Percentiles rank a stretch among this genome's conserved stretches.
Conservation (phyloP, 768 basidiomycete species). For the Panaeolus cyanescens region DNA sequence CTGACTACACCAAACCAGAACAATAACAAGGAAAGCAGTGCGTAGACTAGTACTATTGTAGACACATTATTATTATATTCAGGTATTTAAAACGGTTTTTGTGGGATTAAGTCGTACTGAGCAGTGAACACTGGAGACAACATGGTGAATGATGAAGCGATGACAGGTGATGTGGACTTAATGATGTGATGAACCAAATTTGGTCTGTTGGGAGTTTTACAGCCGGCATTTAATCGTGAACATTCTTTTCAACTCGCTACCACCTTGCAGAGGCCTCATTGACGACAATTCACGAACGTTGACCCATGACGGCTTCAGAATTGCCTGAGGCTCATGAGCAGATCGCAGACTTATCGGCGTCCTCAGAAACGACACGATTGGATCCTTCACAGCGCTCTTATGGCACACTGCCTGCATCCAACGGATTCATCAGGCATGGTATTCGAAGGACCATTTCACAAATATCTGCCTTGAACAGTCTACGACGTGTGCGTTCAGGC, state of each 20-base stretch:
- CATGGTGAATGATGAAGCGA: background rate
- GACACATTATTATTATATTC: background rate
- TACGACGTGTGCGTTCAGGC: conserved; percentile 26
- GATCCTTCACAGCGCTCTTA: conserved; percentile 38
- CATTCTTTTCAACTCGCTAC: background rate
- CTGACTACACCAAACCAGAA: conserved; percentile 33
- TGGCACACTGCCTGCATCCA: conserved; percentile 50
- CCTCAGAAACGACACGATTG: conserved; percentile 13
- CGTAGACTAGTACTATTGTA: background rate
- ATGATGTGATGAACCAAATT: background rate
- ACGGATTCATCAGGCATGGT: conserved; percentile 26
- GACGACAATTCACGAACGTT: background rate
- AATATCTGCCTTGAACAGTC: conserved; percentile 34
- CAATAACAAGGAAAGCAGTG: background rate
- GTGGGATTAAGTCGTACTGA: background rate
- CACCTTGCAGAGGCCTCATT: background rate
- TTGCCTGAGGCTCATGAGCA: background rate
- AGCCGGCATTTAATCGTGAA: background rate
- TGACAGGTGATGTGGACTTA: background rate
- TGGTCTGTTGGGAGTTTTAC: background rate
- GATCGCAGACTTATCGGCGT: conserved; percentile 24
- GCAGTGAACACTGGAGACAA: too few relatives aligned
- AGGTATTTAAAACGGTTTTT: background rate
- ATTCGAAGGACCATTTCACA: conserved; percentile 37
- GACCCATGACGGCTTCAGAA: background rate